These are phyloP conservation scores for Apiospora malaysiana DNA, from an alignment of 2,329 filamentous ascomycete genomes.

Conservation along the genomic window DNA sequence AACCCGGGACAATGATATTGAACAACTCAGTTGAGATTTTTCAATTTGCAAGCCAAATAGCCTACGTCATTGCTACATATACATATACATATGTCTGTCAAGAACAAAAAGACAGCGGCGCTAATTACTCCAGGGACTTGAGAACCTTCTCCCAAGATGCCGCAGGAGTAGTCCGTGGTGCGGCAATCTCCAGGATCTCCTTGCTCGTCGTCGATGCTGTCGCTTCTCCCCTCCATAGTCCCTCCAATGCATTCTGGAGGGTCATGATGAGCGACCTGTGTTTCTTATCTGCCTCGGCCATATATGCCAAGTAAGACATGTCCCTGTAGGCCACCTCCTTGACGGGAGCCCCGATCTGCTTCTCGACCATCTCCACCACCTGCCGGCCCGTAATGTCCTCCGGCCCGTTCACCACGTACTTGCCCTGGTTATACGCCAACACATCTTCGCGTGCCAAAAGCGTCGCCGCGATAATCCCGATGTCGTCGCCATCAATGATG, in stretches of 20 bases:
- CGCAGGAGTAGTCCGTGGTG: neutral
- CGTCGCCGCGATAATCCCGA: neutral
- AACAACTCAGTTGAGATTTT: too few species aligned
- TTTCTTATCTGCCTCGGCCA: neutral
- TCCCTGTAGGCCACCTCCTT: neutral
- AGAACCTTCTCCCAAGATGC: neutral
- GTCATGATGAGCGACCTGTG: neutral
- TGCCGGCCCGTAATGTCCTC: constrained; percentile 45
- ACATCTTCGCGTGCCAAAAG: neutral
- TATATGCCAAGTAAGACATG: neutral
- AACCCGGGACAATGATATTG: too few species aligned
- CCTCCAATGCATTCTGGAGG: neutral
- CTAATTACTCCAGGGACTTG: neutral
- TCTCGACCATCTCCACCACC: constrained; percentile 43
- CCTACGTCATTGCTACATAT: too few species aligned
- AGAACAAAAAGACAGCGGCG: neutral
- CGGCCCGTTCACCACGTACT: constrained; percentile 47
- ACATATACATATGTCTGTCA: too few species aligned
- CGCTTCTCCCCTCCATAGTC: neutral
- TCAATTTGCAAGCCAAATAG: too few species aligned
- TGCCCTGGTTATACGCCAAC: constrained; percentile 37
- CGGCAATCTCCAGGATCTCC: neutral
- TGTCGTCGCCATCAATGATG: neutral
- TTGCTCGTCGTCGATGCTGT: neutral
- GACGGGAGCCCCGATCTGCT: constrained; percentile 33